These are phyloP conservation scores for Colletotrichum lindemuthianum DNA, from an alignment of 2,329 filamentous ascomycete genomes.

Conservation along the genomic window DNA sequence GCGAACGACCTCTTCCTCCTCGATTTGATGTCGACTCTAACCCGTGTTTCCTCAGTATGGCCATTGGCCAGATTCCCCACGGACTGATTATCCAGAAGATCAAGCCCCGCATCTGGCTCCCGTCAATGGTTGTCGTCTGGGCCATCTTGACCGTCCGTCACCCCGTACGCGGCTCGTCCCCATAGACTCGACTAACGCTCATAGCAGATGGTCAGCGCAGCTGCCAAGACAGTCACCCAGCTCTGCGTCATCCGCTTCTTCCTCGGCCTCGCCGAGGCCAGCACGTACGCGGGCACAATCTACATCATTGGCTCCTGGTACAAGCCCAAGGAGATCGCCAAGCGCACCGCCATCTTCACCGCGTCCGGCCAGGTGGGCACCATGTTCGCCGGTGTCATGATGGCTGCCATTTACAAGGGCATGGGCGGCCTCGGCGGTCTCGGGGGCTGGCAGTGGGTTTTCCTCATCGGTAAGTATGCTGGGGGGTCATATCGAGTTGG, in stretches of 20 bases:
- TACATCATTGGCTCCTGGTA: conserved; percentile 66
- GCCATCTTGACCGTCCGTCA: conserved; percentile 51
- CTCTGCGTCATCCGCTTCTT: conserved; percentile 53
- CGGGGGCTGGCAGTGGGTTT: conserved; percentile 62
- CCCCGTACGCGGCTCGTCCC: no score
- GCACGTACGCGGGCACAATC: conserved; percentile 53
- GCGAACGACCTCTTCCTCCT: fast-evolving
- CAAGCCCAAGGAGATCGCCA: conserved; percentile 68
- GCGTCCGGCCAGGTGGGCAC: conserved; percentile 68
- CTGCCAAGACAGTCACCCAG: conserved; percentile 41
- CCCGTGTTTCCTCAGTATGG: conserved; percentile 19
- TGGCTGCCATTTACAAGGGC: conserved; percentile 54
- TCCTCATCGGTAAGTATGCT: conserved; percentile 33
- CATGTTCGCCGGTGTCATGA: conserved; percentile 68
- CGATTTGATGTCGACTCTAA: fast-evolving
- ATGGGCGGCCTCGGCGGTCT: conserved; percentile 55
- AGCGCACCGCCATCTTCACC: conserved; percentile 71
- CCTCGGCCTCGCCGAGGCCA: conserved; percentile 50
- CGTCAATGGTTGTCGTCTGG: conserved; percentile 59
- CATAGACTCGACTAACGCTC: fast-evolving
- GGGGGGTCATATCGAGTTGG: neutral
- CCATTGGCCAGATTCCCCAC: conserved; percentile 55
- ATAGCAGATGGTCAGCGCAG: conserved; percentile 37
- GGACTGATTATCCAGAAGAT: conserved; percentile 60
- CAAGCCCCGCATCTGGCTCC: conserved; percentile 59